Conservation (phyloP, 2,329 filamentous ascomycete genomes). For the Aureobasidium sp. region DNA sequence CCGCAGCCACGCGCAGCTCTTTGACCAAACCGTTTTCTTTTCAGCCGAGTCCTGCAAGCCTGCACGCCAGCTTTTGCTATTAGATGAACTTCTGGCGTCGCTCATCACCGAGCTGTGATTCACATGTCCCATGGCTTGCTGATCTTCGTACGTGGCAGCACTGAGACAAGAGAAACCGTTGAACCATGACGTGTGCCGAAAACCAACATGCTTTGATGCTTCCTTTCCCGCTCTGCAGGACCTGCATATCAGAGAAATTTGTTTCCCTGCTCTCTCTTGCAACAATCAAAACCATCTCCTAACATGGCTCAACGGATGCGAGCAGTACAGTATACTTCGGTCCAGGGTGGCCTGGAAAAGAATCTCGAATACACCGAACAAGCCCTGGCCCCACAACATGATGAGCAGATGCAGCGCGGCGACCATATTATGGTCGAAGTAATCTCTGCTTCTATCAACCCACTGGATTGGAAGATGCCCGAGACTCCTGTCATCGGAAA, state of each 20-base stretch:
- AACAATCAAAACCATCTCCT: neutral
- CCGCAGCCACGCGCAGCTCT: neutral
- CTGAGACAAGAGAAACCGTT: conserved; percentile 8
- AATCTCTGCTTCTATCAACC: conserved; percentile 38
- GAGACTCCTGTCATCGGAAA: conserved; percentile 32
- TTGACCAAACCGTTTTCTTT: neutral
- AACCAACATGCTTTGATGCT: neutral
- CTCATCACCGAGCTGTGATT: neutral
- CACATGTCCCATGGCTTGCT: neutral
- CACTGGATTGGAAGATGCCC: conserved; percentile 42
- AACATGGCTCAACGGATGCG: conserved; percentile 19
- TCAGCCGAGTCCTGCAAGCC: neutral
- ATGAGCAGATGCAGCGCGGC: conserved; percentile 11
- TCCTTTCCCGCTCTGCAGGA: neutral
- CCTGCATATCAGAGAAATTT: neutral
- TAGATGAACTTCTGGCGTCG: neutral
- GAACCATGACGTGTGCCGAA: conserved; percentile 9
- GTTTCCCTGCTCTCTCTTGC: neutral
- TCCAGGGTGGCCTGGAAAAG: conserved; percentile 26
- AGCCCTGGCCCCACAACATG: conserved; percentile 17
- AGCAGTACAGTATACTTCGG: conserved; percentile 20
- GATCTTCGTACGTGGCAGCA: neutral
- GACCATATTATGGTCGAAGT: conserved; percentile 35
- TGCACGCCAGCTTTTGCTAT: neutral
- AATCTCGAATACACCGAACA: conserved; percentile 23